These are phyloP conservation scores for Zasmidium cellare DNA, from an alignment of 2,329 filamentous ascomycete species.

Conservation along the genomic window DNA sequence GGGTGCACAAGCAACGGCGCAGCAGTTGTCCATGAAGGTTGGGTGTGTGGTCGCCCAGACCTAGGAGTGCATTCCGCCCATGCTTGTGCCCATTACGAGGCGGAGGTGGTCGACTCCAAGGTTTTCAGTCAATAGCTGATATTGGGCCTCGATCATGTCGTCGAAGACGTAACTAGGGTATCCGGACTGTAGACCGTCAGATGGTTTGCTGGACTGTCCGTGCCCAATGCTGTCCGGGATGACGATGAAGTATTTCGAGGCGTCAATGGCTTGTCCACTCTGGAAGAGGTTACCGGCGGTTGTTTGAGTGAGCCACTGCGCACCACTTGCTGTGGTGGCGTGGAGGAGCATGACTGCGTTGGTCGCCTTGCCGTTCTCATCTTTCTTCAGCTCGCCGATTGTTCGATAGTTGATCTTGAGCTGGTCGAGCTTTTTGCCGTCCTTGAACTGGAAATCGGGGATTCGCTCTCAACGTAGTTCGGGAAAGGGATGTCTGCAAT, in stretches of 20 bases:
- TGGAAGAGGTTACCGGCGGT: conserved; percentile 8
- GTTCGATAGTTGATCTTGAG: neutral
- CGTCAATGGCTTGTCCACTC: conserved; percentile 3
- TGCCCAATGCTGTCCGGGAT: conserved; percentile 67
- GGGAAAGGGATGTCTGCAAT: too few relatives aligned
- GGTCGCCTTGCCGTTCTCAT: neutral
- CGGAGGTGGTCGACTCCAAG: too few relatives aligned
- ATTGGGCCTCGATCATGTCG: too few relatives aligned
- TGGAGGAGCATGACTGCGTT: conserved; percentile 9
- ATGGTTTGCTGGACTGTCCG: conserved; percentile 62
- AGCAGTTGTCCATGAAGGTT: too few relatives aligned
- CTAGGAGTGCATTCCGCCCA: too few relatives aligned
- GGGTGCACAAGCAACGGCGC: too few relatives aligned
- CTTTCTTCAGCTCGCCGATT: neutral
- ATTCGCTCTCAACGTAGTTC: neutral
- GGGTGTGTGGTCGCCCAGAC: too few relatives aligned
- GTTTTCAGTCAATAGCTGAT: too few relatives aligned
- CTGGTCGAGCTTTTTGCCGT: neutral
- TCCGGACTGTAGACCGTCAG: conserved; percentile 25
- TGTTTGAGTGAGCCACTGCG: conserved; percentile 1
- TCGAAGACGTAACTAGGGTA: too few relatives aligned
- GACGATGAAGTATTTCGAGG: conserved; percentile 64
- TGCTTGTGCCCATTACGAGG: too few relatives aligned
- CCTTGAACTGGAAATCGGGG: neutral
- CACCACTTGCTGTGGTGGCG: conserved; percentile 2